Evolutionary conservation across 2,329 filamentous ascomycete genomes (phyloP), one percentile per base, ranked within the genome.

Genomic region (Penicillium sp.): DNA sequence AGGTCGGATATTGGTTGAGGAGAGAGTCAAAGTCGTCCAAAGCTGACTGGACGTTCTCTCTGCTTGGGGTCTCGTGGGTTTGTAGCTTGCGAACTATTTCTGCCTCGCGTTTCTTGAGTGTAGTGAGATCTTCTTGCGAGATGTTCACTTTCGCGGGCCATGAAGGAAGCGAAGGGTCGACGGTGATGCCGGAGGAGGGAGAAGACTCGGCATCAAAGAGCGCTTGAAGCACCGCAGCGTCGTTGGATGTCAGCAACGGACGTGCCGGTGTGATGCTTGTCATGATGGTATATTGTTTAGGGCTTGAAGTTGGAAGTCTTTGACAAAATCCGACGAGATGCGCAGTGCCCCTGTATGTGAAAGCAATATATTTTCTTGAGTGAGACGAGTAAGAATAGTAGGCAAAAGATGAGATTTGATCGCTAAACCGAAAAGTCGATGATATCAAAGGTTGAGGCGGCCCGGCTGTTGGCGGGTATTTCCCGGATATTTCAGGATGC

Each of bases 161-260:
- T 2, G 70, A 47, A 4, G 76, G 70, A 11, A 77, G 64, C 0
- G 69, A 66, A 9, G 63, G 33, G 49, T 73, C 63, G 54, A 79
- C 70, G 48, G 63, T 62, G 13, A 74, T 61, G 16, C 69, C 66
- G 5, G 71, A 69, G 7, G 70, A 69, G 0, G 69, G 68, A 4
- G 71, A 72, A 11, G 72, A 73, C 56, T 76, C 74, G 8, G 74
- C 72, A 48, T 77, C 74, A 50, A 77, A 77, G 30, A 77, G 71
- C 14, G 74, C 74, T 51, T 74, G 70, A 8, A 77, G 68, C 31
- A 77, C 74, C 22, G 69, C 69, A n/a, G 73, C 66, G 57, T 77
- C 75, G 58, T 77, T 76, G 38, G 70, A 67, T 22, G 69, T 71
- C 31, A 77, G 68, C 31, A 60, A 62, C 22, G 66, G 67, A 6